phyloP scores from a whole-genome alignment of 495 filamentous ascomycete species.

The Aspergillus indologenus region DNA sequence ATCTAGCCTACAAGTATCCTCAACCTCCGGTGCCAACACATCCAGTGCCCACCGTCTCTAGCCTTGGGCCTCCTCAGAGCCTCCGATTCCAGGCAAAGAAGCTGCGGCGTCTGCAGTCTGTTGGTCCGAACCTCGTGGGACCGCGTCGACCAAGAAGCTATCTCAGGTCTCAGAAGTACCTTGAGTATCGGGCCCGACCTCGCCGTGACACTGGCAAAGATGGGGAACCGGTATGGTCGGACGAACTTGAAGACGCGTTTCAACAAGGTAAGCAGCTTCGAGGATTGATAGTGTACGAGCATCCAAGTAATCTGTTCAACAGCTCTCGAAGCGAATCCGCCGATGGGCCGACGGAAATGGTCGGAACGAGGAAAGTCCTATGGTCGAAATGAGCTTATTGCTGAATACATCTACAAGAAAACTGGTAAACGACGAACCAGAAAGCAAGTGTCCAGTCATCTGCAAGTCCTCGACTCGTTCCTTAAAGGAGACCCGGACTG shows the following conservation, averaged over 20 bases:
- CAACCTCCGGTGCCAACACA: conserved; percentile 31
- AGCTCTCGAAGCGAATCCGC: conserved; percentile 79
- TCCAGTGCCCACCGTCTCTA: conserved; percentile 26
- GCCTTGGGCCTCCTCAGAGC: conserved; percentile 31
- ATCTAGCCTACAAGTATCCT: conserved; percentile 43
- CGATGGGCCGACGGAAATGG: conserved; percentile 78
- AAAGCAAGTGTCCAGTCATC: conserved; percentile 95
- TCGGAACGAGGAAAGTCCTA: conserved; percentile 66
- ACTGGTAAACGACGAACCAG: conserved; percentile 65
- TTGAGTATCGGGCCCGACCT: conserved; percentile 68
- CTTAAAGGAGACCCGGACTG: conserved; percentile 59
- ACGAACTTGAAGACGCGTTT: conserved; percentile 81
- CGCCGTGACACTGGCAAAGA: conserved; percentile 52
- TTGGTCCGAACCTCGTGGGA: conserved; percentile 27
- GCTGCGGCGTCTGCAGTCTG: conserved; percentile 39
- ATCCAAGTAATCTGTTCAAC: conserved; percentile 10
- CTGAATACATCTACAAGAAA: conserved; percentile 69
- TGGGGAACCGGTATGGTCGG: conserved; percentile 71
- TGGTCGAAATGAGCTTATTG: conserved; percentile 90
- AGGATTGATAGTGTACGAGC: neutral
- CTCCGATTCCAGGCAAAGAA: conserved; percentile 38
- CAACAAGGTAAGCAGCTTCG: conserved; percentile 68
- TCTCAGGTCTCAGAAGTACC: conserved; percentile 48
- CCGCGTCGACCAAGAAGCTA: conserved; percentile 41
- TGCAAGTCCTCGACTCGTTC: conserved; percentile 91